A percentile compares a stretch with the other conserved stretches of the same genome.
phyloP scores from a whole-genome alignment of 2,329 filamentous ascomycete species.

The Fusarium sublunatum region DNA sequence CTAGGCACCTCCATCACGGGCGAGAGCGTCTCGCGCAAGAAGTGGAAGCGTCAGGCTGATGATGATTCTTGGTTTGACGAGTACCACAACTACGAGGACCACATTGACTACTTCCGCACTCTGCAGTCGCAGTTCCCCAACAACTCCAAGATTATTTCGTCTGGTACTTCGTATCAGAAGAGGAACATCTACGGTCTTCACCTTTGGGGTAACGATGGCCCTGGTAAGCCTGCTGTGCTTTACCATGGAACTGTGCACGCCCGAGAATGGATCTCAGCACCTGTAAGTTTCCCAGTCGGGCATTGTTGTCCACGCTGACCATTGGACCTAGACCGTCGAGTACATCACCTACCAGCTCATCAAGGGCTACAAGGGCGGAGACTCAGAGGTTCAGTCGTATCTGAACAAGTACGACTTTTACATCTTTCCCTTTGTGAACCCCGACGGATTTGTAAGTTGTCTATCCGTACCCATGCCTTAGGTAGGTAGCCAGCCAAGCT shows the following conservation, averaged over 20 bases:
- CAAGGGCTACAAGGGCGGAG: conserved; percentile 53
- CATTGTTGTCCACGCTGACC: not conserved
- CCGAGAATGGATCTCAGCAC: conserved; percentile 65
- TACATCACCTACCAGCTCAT: conserved; percentile 61
- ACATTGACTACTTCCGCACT: conserved; percentile 58
- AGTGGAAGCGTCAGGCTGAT: conserved; percentile 43
- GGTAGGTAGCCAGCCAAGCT: not conserved
- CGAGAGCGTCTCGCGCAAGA: conserved; percentile 41
- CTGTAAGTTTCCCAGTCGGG: conserved; percentile 58
- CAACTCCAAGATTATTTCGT: conserved; percentile 59
- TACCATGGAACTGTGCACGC: conserved; percentile 65
- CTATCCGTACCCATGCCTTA: fast-evolving
- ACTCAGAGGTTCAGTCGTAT: conserved; percentile 53
- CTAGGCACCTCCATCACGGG: conserved; percentile 46
- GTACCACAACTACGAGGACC: conserved; percentile 64
- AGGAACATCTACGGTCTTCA: conserved; percentile 68
- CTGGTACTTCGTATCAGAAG: conserved; percentile 59
- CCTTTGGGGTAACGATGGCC: conserved; percentile 57
- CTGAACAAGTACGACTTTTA: conserved; percentile 69
- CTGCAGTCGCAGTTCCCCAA: conserved; percentile 56
- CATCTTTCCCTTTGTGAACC: conserved; percentile 63
- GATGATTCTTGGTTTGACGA: conserved; percentile 59
- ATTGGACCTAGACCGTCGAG: conserved; percentile 54
- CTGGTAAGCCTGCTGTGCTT: conserved; percentile 61
- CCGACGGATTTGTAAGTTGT: conserved; percentile 52